Base-by-base conservation (phyloP, 805 yeast species). In the Ogataea nakhonphanomensis region DNA sequence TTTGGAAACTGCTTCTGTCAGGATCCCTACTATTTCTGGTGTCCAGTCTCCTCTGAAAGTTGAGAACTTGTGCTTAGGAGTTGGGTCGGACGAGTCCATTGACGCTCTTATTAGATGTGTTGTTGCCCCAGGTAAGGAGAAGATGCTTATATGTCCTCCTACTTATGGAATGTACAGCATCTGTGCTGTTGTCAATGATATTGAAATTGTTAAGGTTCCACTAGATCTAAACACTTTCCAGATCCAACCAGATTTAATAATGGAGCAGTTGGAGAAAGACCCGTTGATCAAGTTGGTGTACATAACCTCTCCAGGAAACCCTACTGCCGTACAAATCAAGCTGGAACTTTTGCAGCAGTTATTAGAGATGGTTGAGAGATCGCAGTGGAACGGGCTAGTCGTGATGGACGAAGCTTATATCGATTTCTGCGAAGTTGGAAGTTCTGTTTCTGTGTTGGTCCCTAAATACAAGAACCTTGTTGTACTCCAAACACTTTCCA, bases 121-220 rank as follows among this genome's bases (percentile, higher is more conserved):
- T 39, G 86, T 96, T 56, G 68, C 63, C 5, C 99, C 99, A 2
- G 85, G 84, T 2, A 71, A 69, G 48, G 96, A 90, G 45, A 91
- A 88, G 59, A 64, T 93, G 57, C 65, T 93, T 51, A 78, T 79
- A 1, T 81, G 95, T 61, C 96, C 98, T 3, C 98, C 99, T 30
- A 93, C 99, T 0, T 93, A 93, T 58, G 97, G 98, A 6, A 93
- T 93, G 99, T 93, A 93, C 70, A 67, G 84, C 4, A 90, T 93
- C 25, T 84, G 95, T 58, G 95, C 97, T 1, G 77, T 79, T 22
- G 84, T 93, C 44, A 93, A 93, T 57, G 98, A 93, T 54, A 85
- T 91, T 8, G 86, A 72, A 21, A 70, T 85, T 28, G 87, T 79
- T 11, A 71, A 75, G 44, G 90, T 88, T 12, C 90, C 95, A 7